Evolutionary conservation across 2,329 filamentous ascomycete genomes (phyloP).

Genomic region (Chrysosporium queenslandicum): DNA sequence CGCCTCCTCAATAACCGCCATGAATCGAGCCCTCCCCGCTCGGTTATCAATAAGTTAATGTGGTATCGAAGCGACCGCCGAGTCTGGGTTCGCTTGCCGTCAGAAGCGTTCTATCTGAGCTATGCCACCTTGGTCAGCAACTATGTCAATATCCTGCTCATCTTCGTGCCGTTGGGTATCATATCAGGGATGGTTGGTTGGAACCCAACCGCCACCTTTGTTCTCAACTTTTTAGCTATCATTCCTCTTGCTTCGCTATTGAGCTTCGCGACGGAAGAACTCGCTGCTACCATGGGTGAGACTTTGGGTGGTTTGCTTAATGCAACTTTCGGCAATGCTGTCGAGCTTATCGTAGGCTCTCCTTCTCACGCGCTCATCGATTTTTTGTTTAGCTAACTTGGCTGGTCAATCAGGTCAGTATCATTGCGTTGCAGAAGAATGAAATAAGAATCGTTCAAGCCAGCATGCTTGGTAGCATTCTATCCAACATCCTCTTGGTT

Average conservation of each 20-base stretch:
- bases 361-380: slow-evolving; percentile 41
- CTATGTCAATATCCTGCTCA: slow-evolving; percentile 51
- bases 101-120: slow-evolving; percentile 31
- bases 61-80: slow-evolving; percentile 29
- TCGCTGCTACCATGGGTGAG: slow-evolving; percentile 51
- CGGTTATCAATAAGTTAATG: slow-evolving; percentile 9
- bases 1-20: slow-evolving; percentile 10
- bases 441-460: slow-evolving; percentile 96
- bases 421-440: slow-evolving; percentile 72
- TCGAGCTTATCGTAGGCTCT: slow-evolving; percentile 60
- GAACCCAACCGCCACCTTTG: slow-evolving; percentile 49
- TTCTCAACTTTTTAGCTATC: slow-evolving; percentile 56
- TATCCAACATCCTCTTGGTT: slow-evolving; percentile 86
- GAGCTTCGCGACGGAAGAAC: slow-evolving; percentile 55
- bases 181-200: slow-evolving; percentile 50
- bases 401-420: slow-evolving; percentile 57
- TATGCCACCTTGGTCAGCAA: slow-evolving; percentile 40
- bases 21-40: background rate
- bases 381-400: slow-evolving; percentile 26
- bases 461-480: slow-evolving; percentile 90
- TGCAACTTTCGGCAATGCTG: slow-evolving; percentile 57
- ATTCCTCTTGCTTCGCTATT: slow-evolving; percentile 52
- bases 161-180: slow-evolving; percentile 57
- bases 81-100: slow-evolving; percentile 34
- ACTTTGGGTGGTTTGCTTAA: slow-evolving; percentile 55